A percentile compares a stretch with the other conserved stretches of the same genome.
These are phyloP conservation scores for Polyporus arcularius DNA, from an alignment of 768 basidiomycete genomes.

Conservation along the genomic window DNA sequence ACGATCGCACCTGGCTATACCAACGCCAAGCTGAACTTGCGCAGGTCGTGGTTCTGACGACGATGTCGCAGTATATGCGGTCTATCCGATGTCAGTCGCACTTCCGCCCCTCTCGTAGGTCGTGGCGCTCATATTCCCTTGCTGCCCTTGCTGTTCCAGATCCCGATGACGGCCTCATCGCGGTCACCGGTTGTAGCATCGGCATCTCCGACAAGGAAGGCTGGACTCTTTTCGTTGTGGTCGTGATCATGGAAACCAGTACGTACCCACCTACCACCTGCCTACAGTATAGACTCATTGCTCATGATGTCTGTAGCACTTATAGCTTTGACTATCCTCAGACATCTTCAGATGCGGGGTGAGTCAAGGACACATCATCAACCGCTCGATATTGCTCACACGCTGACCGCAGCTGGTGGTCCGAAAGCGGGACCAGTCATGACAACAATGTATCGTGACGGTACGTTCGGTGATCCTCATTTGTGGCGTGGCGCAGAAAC, in stretches of 20 bases:
- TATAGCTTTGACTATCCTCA: background rate
- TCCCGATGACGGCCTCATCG: background rate
- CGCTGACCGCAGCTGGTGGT: background rate
- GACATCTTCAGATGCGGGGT: background rate
- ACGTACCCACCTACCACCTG: background rate
- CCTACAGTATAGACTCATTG: too few relatives aligned
- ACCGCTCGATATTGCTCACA: too few relatives aligned
- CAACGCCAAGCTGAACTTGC: background rate
- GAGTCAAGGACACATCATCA: background rate
- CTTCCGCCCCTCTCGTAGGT: too few relatives aligned
- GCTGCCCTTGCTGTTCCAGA: background rate
- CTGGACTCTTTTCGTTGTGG: background rate
- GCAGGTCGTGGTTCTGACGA: too few relatives aligned
- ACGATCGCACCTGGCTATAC: too few relatives aligned
- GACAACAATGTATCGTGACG: slow-evolving; percentile 12
- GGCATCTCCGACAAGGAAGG: background rate
- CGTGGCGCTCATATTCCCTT: too few relatives aligned
- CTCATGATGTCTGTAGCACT: background rate
- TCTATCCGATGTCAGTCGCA: background rate
- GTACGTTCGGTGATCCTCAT: background rate
- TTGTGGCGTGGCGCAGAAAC: background rate
- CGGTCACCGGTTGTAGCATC: background rate
- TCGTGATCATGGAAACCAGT: background rate
- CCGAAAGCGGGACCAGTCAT: background rate
- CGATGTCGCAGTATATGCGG: too few relatives aligned